Conservation (phyloP, 2,329 filamentous ascomycete genomes). For the Eutypa lata region DNA sequence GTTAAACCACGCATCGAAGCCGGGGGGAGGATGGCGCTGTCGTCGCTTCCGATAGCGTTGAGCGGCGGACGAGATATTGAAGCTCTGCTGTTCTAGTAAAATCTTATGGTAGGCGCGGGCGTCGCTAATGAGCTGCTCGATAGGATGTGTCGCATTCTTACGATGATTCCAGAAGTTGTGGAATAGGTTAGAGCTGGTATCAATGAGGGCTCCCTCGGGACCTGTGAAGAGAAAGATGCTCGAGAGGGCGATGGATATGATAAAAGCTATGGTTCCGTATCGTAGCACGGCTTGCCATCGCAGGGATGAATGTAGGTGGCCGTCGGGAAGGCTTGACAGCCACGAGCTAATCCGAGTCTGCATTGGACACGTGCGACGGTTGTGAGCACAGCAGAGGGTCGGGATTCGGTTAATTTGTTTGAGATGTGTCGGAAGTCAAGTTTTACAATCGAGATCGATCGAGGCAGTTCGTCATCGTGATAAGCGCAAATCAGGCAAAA, state of each 20-base stretch:
- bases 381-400: background rate
- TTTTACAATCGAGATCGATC: background rate
- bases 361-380: constrained; percentile 8
- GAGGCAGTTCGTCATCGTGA: background rate
- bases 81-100: constrained; percentile 42
- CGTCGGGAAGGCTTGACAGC: constrained; percentile 20
- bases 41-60: constrained; percentile 52
- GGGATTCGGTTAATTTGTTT: background rate
- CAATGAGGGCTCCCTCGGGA: constrained; percentile 16
- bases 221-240: constrained; percentile 19
- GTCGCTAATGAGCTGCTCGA: constrained; percentile 45
- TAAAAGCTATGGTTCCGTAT: constrained; percentile 16
- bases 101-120: constrained; percentile 41
- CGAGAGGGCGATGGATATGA: constrained; percentile 19
- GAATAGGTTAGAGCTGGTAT: constrained; percentile 16
- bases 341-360: constrained; percentile 10
- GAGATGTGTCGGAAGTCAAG: background rate
- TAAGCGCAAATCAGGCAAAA: too few relatives aligned
- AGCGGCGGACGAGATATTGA: constrained; percentile 49
- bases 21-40: constrained; percentile 60
- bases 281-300: constrained; percentile 18
- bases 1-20: constrained; percentile 59
- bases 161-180: constrained; percentile 20
- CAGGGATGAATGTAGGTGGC: constrained; percentile 11
- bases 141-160: constrained; percentile 38